Evolutionary conservation across 2,329 filamentous ascomycete genomes (phyloP).

Genomic region (Colletotrichum graminicola): DNA sequence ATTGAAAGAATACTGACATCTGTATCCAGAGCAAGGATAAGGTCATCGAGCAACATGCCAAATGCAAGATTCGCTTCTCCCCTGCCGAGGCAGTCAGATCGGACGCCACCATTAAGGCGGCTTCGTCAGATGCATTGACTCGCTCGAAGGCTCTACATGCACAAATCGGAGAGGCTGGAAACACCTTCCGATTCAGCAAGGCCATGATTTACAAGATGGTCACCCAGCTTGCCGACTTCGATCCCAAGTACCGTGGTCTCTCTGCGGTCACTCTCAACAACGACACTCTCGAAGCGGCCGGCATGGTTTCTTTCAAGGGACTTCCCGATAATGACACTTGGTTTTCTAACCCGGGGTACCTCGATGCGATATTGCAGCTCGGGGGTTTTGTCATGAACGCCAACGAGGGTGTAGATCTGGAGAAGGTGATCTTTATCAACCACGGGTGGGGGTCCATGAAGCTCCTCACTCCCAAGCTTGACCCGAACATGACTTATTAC

Average conservation of each 20-base stretch:
- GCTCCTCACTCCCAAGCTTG: conserved; percentile 58
- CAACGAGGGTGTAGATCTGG: conserved; percentile 66
- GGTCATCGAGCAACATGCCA: conserved; percentile 70
- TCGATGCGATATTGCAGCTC: conserved; percentile 69
- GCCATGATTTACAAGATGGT: conserved; percentile 83
- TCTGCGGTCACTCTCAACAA: conserved; percentile 68
- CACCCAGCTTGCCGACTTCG: conserved; percentile 67
- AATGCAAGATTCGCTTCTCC: conserved; percentile 65
- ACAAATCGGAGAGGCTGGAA: conserved; percentile 71
- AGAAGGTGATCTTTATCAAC: conserved; percentile 68
- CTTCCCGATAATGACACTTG: conserved; percentile 60
- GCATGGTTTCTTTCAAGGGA: conserved; percentile 60
- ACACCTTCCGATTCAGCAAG: conserved; percentile 78
- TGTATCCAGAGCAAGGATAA: conserved; percentile 71
- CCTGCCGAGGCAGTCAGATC: no score
- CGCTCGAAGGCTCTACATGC: conserved; percentile 62
- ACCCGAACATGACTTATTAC: conserved; percentile 61
- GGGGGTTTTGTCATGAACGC: conserved; percentile 72
- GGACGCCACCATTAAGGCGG: no score
- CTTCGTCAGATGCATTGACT: no score
- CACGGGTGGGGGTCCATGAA: conserved; percentile 69
- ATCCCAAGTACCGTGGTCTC: conserved; percentile 66
- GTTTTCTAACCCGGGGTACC: conserved; percentile 68
- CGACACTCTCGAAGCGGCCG: conserved; percentile 56
- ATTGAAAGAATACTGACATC: conserved; percentile 46